phyloP scores from a whole-genome alignment of 202 grass and related monocot species.

The Setaria italica region DNA sequence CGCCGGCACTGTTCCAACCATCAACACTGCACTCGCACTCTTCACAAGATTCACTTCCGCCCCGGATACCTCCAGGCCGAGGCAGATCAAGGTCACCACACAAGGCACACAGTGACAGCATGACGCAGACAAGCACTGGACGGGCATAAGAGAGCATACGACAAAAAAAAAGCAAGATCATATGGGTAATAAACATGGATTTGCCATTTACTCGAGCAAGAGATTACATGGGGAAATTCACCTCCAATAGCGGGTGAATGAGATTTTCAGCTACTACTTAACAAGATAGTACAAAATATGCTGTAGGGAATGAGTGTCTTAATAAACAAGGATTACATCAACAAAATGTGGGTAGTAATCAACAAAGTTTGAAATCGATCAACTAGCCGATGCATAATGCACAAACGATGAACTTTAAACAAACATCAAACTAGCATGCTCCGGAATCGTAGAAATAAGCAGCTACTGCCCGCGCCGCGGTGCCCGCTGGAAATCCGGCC shows the following conservation, averaged over 20 bases:
- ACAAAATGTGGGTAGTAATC: slow-evolving; percentile 57
- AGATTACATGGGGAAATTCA: slow-evolving; percentile 38
- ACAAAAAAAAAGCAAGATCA: background rate
- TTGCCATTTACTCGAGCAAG: slow-evolving; percentile 33
- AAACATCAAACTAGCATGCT: slow-evolving; percentile 22
- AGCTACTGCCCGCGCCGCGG: background rate
- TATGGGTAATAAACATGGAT: background rate
- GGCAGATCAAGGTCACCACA: background rate
- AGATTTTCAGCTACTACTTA: slow-evolving; percentile 30
- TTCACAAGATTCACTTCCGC: background rate
- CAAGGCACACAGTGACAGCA: too few species aligned
- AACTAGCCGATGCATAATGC: slow-evolving; percentile 27
- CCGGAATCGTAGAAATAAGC: slow-evolving; percentile 27
- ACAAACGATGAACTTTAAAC: background rate
- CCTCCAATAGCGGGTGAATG: slow-evolving; percentile 45
- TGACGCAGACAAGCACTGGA: too few species aligned
- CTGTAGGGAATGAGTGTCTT: slow-evolving; percentile 35
- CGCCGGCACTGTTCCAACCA: slow-evolving; percentile 26
- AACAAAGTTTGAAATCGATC: slow-evolving; percentile 38
- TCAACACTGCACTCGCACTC: background rate
- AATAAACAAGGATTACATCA: slow-evolving; percentile 42
- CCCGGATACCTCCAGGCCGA: background rate
- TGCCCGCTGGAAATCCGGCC: slow-evolving; percentile 17
- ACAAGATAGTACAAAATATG: slow-evolving; percentile 49
- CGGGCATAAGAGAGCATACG: background rate